Evolutionary conservation across 2,329 filamentous ascomycete genomes (phyloP).

Genomic region (Myriosclerotinia curreyana): DNA sequence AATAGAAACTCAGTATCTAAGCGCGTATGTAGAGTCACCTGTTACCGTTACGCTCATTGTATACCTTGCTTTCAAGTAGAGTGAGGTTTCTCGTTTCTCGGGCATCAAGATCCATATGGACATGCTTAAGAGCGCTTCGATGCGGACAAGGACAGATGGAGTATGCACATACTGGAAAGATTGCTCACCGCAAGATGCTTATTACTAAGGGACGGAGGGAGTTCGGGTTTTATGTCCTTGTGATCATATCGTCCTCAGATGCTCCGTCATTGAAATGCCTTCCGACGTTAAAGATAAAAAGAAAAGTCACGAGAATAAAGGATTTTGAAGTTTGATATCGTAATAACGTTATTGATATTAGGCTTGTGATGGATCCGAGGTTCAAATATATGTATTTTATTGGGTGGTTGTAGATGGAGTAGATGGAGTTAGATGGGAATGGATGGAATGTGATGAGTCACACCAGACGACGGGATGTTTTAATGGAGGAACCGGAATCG

Average conservation of each 20-base stretch:
- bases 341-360: not conserved
- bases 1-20: slow-evolving; percentile 12
- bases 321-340: not conserved
- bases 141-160: slow-evolving; percentile 17
- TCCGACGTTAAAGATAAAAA: not conserved
- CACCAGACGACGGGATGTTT: not conserved
- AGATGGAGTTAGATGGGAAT: no score
- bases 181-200: slow-evolving; percentile 21
- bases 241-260: slow-evolving; percentile 13
- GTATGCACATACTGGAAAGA: slow-evolving; percentile 10
- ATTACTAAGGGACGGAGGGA: not conserved
- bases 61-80: slow-evolving; percentile 8
- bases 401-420: not conserved
- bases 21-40: slow-evolving; percentile 22
- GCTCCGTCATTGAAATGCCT: not conserved
- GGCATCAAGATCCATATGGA: slow-evolving; percentile 7
- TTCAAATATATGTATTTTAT: not conserved
- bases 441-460: slow-evolving; percentile 1
- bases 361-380: slow-evolving; percentile 10
- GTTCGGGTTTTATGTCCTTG: slow-evolving; percentile 1
- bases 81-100: not conserved
- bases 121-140: slow-evolving; percentile 14
- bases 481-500: not conserved
- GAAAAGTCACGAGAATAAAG: slow-evolving; percentile 11
- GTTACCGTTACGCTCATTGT: slow-evolving; percentile 2